These are phyloP conservation scores for Trametes coccinea DNA, from an alignment of 768 basidiomycete species.

Conservation along the genomic window DNA sequence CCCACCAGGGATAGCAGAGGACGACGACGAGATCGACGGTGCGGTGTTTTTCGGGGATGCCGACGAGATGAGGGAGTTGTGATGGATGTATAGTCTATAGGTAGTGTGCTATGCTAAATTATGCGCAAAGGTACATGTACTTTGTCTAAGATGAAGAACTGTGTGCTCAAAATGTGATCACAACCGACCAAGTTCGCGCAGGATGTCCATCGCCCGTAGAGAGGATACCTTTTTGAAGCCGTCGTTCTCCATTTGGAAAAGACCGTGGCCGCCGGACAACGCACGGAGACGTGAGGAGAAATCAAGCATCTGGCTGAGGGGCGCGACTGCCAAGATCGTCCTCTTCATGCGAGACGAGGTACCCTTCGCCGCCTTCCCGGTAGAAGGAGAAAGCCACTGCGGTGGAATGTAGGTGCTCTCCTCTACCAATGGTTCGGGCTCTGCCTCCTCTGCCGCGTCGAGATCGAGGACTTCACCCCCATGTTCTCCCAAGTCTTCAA, in stretches of 20 bases:
- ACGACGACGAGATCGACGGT: conserved; percentile 77
- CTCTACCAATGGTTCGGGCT: conserved; percentile 46
- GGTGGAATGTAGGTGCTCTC: conserved; percentile 79
- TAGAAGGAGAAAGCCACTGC: conserved; percentile 73
- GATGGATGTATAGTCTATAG: conserved; percentile 22
- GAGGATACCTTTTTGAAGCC: conserved; percentile 73
- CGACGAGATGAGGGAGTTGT: conserved; percentile 69
- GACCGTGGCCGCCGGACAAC: conserved; percentile 78
- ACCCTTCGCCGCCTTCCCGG: conserved; percentile 33
- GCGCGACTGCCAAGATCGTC: conserved; percentile 71
- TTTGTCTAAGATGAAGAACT: no score
- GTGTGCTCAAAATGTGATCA: background rate
- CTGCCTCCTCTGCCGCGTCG: conserved; percentile 39
- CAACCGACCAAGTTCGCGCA: conserved; percentile 71
- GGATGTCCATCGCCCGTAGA: conserved; percentile 64
- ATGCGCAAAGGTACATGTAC: background rate
- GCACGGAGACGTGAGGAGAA: conserved; percentile 79
- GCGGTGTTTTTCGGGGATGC: conserved; percentile 80
- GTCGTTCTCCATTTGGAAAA: conserved; percentile 77
- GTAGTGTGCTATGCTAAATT: background rate
- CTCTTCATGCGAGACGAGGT: conserved; percentile 48
- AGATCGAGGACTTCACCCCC: conserved; percentile 79
- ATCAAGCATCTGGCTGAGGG: conserved; percentile 80
- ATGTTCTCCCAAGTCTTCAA: conserved; percentile 83
- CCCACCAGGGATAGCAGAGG: conserved; percentile 59